A percentile compares a stretch with the other conserved stretches of the same genome.
These are phyloP conservation scores for Paracorniculantispora psalliotae DNA, from an alignment of 2,329 filamentous ascomycete genomes.

Conservation along the genomic window DNA sequence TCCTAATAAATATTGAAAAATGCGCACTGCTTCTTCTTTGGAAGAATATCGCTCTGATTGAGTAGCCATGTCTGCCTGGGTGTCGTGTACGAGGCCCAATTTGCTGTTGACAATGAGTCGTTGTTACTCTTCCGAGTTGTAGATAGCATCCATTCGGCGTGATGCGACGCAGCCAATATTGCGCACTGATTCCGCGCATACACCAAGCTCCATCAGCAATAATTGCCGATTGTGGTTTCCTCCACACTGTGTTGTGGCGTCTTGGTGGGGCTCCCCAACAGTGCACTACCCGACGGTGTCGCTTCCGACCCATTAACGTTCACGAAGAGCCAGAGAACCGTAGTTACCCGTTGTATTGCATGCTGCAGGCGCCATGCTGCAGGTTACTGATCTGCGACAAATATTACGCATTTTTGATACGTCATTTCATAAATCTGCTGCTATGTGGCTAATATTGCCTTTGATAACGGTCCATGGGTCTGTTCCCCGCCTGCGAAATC, in stretches of 20 bases:
- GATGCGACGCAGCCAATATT: no score
- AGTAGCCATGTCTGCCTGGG: no score
- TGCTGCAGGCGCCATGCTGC: neutral
- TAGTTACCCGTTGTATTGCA: neutral
- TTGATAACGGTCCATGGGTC: no score
- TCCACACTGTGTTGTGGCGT: neutral
- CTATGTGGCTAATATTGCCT: neutral
- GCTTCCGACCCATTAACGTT: no score
- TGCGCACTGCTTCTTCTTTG: constrained; percentile 21
- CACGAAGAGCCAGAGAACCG: neutral
- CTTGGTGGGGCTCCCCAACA: neutral
- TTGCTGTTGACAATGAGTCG: neutral
- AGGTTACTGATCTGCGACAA: neutral
- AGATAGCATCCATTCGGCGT: neutral
- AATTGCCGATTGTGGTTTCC: neutral
- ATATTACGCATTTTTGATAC: neutral
- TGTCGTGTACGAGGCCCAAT: no score
- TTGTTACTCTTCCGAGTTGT: neutral
- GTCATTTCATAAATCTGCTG: neutral
- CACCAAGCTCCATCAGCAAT: no score
- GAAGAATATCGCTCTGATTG: constrained; percentile 19
- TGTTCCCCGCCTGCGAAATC: neutral
- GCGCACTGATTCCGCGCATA: no score
- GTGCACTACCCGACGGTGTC: constrained; percentile 9
- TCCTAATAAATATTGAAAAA: constrained; percentile 21